Evolutionary conservation across 1,139 yeast genomes (phyloP), one percentile per base, ranked within the genome.

Genomic region (Lodderomyces margitis): DNA sequence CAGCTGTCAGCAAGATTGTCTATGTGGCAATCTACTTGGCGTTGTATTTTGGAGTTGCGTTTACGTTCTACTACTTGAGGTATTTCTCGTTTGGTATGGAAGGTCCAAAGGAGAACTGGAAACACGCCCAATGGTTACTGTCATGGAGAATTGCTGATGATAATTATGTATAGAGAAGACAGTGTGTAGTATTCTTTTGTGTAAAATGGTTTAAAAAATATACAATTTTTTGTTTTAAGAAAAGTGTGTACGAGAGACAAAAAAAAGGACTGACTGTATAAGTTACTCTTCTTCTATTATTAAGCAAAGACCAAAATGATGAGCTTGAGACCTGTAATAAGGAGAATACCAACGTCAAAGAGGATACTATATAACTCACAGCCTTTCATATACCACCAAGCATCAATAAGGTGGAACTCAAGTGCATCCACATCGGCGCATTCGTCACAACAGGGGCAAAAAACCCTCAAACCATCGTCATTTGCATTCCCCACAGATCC

Each of bases 51-150:
- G 21, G 47, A 20, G 52, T 51, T 25, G 52, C 40, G 19, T 38
- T 81, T 28, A 69, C 81, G 44, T 92, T 88, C 74, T 70, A 80
- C 68, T 74, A 76, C 62, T 85, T 87, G 66, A 74, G 88, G 52
- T 86, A 87, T 56, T 69, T 92, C 42, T 78, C 95, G 2, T 86
- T 87, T 58, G 99, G 99, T 58, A 83, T 94, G 94, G 83, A 74
- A 43, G 97, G 97, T 38, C 84, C 88, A 44, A 76, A 80, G 45
- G 61, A 66, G 24, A 68, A 87, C 47, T 92, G 75, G 74, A 65
- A 68, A 40, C 80, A 88, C 66, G 74, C 92, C 68, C 81, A 86
- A 61, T 76, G 92, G 77, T 73, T 92, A 54, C 64, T 74, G 31
- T 67, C 87, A 5, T 92, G 98, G 98, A 70, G 70, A 61, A 59